phyloP scores from a whole-genome alignment of 768 basidiomycete genomes.

The Tephrocybe sp. region DNA sequence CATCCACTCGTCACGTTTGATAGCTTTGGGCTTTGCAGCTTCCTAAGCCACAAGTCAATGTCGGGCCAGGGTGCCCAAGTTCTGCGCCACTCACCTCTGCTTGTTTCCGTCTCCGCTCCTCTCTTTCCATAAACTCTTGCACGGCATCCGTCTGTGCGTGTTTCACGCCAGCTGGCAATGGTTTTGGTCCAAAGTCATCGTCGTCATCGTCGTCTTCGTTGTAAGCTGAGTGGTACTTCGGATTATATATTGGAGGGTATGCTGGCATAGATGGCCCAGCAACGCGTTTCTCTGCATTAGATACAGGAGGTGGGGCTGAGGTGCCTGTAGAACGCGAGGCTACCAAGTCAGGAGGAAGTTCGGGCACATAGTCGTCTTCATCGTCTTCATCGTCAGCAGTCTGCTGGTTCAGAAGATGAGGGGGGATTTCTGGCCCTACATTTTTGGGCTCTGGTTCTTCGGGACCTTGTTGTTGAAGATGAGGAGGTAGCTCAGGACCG shows the following conservation, averaged over 20 bases:
- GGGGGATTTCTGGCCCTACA: constrained; percentile 27
- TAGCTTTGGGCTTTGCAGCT: constrained; percentile 72
- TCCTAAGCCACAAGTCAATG: too few species aligned
- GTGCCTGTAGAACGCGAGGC: constrained; percentile 36
- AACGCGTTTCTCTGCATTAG: constrained; percentile 34
- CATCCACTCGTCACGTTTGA: constrained; percentile 96
- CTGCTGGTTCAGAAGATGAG: constrained; percentile 25
- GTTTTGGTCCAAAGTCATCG: constrained; percentile 78
- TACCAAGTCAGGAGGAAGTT: constrained; percentile 70
- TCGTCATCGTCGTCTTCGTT: constrained; percentile 60
- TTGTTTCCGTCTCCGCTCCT: too few species aligned
- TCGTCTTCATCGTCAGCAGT: constrained; percentile 24
- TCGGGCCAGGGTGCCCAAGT: too few species aligned
- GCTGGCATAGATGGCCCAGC: constrained; percentile 57
- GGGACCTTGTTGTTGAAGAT: constrained; percentile 34
- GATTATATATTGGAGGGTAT: constrained; percentile 34
- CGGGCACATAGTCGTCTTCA: constrained; percentile 66
- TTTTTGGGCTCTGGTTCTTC: constrained; percentile 15
- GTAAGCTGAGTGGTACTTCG: constrained; percentile 21
- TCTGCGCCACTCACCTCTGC: too few species aligned
- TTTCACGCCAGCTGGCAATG: too few species aligned
- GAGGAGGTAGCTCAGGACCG: constrained; percentile 58
- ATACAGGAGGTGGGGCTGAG: constrained; percentile 17
- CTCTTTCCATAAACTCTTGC: too few species aligned
- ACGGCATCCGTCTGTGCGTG: too few species aligned